Percentiles rank a stretch among this genome's conserved stretches.
Evolutionary conservation across 805 yeast species (phyloP).

Genomic region (Kodamaea neixiangensis): DNA sequence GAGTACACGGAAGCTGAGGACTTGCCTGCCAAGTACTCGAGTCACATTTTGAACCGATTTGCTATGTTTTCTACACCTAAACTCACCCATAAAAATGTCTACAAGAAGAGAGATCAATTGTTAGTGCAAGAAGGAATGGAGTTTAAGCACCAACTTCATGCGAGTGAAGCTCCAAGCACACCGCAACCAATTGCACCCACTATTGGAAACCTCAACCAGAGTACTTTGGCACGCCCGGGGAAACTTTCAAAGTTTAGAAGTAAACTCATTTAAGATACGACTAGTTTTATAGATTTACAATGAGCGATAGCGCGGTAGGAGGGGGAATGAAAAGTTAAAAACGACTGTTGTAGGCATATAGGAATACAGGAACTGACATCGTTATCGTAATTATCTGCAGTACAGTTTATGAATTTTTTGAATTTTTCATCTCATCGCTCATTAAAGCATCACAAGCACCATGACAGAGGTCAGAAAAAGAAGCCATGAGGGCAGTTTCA

Average conservation of each 20-base stretch:
- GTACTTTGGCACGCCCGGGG: neutral
- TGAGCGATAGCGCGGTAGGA: no score
- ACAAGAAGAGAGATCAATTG: constrained; percentile 38
- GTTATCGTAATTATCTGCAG: neutral
- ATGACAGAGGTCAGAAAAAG: constrained; percentile 10
- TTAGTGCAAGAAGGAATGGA: constrained; percentile 41
- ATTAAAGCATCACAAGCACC: neutral
- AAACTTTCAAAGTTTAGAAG: constrained; percentile 18
- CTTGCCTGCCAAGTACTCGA: constrained; percentile 48
- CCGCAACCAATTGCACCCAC: constrained; percentile 3
- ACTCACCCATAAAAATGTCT: constrained; percentile 11
- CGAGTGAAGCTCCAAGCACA: constrained; percentile 1
- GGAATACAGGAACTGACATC: neutral
- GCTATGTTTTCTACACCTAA: constrained; percentile 29
- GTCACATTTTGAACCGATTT: constrained; percentile 39
- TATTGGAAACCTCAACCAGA: constrained; percentile 1
- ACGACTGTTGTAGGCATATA: neutral
- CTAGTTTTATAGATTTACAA: neutral
- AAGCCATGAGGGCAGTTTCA: constrained; percentile 4
- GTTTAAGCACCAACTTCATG: constrained; percentile 25
- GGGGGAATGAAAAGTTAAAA: neutral
- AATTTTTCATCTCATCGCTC: constrained; percentile 8
- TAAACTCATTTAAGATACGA: constrained; percentile 16
- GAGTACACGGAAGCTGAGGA: constrained; percentile 55
- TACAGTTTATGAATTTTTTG: constrained; percentile 5